These are phyloP conservation scores for Podaxis sp. DNA, from an alignment of 768 basidiomycete species.

Conservation along the genomic window DNA sequence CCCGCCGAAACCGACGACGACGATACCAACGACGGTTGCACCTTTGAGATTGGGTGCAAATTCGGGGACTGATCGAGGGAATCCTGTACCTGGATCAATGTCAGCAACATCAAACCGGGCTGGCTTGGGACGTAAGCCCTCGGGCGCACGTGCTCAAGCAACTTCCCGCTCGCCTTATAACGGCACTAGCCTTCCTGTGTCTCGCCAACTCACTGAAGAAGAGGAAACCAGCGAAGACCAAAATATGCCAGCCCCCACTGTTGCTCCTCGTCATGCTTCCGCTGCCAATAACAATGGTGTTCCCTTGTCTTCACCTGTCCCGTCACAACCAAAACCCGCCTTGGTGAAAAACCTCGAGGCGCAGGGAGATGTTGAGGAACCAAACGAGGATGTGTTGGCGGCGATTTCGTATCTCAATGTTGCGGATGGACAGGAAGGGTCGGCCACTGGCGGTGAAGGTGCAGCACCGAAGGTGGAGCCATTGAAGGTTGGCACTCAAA, in stretches of 20 bases:
- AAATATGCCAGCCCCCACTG: not conserved
- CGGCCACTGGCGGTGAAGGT: constrained; percentile 10
- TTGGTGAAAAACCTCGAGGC: constrained; percentile 10
- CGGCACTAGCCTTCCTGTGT: constrained; percentile 28
- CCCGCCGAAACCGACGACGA: not conserved
- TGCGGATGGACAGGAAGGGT: constrained; percentile 34
- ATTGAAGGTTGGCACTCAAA: constrained; percentile 23
- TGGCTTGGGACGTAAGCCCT: constrained; percentile 65
- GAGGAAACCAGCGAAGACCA: constrained; percentile 24
- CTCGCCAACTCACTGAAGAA: constrained; percentile 29
- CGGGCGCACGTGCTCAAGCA: constrained; percentile 76
- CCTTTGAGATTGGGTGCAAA: not conserved
- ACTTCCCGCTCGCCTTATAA: constrained; percentile 34
- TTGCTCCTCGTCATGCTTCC: not conserved
- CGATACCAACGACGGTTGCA: not conserved
- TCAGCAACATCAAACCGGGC: constrained; percentile 21
- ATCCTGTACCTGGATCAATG: constrained; percentile 12
- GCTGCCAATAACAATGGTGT: not conserved
- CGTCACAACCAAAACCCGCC: not conserved
- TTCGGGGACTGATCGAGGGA: constrained; percentile 4
- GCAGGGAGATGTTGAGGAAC: constrained; percentile 37
- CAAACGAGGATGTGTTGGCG: constrained; percentile 68
- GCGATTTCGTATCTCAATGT: constrained; percentile 72
- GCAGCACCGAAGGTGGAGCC: constrained; percentile 25
- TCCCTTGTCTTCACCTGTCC: not conserved